Conservation (phyloP, 768 basidiomycete genomes). For the Crepidotus variabilis region DNA sequence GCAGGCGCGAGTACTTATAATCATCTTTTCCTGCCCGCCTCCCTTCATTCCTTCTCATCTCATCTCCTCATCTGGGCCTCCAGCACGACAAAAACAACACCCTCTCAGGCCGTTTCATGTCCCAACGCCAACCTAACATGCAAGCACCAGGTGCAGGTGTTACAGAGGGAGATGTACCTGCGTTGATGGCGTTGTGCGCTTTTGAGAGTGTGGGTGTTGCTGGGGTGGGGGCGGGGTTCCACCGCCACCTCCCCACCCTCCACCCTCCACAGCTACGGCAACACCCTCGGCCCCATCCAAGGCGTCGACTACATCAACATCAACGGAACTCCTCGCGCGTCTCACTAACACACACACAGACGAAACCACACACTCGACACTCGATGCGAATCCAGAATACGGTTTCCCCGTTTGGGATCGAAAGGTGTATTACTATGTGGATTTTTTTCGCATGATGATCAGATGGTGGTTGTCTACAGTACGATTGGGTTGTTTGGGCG, state of each 20-base stretch:
- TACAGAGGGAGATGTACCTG: conserved; percentile 45
- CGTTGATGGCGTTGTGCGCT: conserved; percentile 71
- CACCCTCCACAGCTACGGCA: no score
- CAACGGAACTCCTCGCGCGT: conserved; percentile 85
- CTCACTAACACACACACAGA: conserved; percentile 58
- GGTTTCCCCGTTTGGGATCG: no score
- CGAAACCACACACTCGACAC: conserved; percentile 74
- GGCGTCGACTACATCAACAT: conserved; percentile 86
- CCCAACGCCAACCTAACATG: no score
- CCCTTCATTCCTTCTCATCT: no score
- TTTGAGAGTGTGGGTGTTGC: conserved; percentile 76
- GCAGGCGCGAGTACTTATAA: conserved; percentile 42
- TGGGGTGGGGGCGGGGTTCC: no score
- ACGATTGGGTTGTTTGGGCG: conserved; percentile 51
- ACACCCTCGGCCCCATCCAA: conserved; percentile 71
- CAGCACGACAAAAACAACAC: conserved; percentile 47
- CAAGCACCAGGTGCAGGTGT: conserved; percentile 64
- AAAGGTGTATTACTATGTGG: no score
- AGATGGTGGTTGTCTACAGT: conserved; percentile 75
- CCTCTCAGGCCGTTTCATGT: conserved; percentile 56
- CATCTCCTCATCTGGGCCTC: no score
- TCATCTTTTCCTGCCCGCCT: no score
- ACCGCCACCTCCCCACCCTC: no score
- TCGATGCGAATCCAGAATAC: no score
- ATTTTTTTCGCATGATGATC: conserved; percentile 85